Evolutionary conservation across 2,329 filamentous ascomycete genomes (phyloP).

Genomic region (Stromatinia cepivora): DNA sequence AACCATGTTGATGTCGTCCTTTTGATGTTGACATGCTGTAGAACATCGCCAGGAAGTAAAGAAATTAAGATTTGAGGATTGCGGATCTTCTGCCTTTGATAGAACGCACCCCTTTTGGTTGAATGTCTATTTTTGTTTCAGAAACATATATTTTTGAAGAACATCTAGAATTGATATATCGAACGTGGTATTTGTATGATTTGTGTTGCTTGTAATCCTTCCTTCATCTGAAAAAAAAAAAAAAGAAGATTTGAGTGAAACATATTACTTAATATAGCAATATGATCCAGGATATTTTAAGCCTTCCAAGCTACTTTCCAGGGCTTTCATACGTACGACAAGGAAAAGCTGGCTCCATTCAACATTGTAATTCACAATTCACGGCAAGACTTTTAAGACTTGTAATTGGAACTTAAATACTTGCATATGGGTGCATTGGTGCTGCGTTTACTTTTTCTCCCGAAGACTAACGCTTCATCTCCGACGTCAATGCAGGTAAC

Average conservation of each 20-base stretch:
- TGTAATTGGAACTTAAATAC: neutral
- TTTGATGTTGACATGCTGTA: neutral
- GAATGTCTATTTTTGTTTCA: neutral
- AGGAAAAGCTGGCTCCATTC: neutral
- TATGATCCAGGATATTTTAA: neutral
- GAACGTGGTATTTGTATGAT: neutral
- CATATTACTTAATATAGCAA: constrained; percentile 3
- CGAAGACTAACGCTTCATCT: constrained; percentile 8
- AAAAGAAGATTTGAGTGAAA: constrained; percentile 5
- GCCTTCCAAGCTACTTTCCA: too few species aligned
- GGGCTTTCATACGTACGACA: neutral
- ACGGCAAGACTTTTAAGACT: neutral
- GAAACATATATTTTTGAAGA: neutral
- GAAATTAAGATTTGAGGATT: neutral
- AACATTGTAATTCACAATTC: neutral
- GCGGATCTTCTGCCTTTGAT: constrained; percentile 2
- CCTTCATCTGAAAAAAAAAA: neutral
- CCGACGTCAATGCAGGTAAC: constrained; percentile 17
- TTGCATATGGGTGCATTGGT: neutral
- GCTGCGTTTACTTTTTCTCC: neutral
- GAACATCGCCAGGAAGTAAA: neutral
- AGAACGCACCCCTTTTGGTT: neutral
- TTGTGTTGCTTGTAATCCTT: neutral
- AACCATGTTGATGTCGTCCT: neutral
- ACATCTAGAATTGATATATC: neutral